Conservation (phyloP, 2,329 filamentous ascomycete species). For the Teratosphaeriaceae sp. region DNA sequence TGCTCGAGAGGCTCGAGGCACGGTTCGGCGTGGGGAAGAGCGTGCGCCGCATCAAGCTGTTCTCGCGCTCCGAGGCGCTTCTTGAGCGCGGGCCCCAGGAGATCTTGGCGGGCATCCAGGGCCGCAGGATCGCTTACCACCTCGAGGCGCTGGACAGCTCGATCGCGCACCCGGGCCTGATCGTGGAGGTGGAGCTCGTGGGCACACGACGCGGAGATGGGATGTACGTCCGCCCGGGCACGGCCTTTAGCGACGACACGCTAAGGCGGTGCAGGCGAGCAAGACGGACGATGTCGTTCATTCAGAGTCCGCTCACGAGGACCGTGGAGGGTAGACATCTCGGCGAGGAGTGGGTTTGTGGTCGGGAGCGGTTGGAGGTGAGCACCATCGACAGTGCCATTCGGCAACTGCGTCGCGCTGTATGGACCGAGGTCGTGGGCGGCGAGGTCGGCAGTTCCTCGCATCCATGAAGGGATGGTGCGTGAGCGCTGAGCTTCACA, state of each 20-base stretch:
- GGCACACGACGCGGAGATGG: not conserved
- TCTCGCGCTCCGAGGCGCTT: not conserved
- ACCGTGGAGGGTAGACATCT: not conserved
- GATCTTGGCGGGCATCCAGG: not conserved
- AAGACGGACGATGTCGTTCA: not conserved
- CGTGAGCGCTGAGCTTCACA: too few species aligned
- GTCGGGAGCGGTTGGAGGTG: not conserved
- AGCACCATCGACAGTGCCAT: too few species aligned
- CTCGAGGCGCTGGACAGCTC: not conserved
- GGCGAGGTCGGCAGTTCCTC: too few species aligned
- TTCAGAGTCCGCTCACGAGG: not conserved
- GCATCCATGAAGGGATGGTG: too few species aligned
- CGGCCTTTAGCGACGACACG: not conserved
- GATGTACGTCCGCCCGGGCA: not conserved
- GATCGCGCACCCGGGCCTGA: not conserved
- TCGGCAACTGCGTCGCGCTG: too few species aligned
- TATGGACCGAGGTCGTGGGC: too few species aligned
- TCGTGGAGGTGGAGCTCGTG: not conserved
- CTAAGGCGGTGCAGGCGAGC: not conserved
- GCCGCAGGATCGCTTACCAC: not conserved
- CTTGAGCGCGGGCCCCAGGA: not conserved
- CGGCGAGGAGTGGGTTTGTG: not conserved
- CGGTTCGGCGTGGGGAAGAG: not conserved
- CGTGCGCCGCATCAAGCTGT: not conserved
- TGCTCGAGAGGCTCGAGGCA: not conserved